Evolutionary conservation across 2,329 filamentous ascomycete species (phyloP).

Genomic region (Exserohilum rostratum): DNA sequence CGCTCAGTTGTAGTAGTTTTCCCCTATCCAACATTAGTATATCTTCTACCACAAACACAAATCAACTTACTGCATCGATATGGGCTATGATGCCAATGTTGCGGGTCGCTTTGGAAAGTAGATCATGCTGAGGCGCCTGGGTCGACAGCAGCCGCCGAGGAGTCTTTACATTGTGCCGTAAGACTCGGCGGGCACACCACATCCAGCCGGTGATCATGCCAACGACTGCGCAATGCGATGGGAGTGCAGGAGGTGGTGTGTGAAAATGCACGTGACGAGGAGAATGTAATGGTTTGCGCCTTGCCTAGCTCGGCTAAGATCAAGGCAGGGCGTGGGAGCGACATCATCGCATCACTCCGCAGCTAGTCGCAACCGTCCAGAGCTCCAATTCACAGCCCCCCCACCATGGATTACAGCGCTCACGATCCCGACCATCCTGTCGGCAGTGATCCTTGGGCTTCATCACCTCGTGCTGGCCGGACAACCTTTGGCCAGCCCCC

Average conservation of each 20-base stretch:
- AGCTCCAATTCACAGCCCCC: conserved; percentile 30
- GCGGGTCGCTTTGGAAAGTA: conserved; percentile 73
- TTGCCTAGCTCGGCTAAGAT: conserved; percentile 35
- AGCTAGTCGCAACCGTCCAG: conserved; percentile 25
- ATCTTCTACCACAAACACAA: no score
- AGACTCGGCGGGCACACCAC: conserved; percentile 42
- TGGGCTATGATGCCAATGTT: conserved; percentile 99
- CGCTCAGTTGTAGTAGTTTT: conserved; percentile 99
- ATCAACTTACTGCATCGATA: conserved; percentile 79
- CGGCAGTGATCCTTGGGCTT: conserved; percentile 68
- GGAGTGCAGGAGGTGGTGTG: conserved; percentile 10
- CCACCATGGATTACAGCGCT: conserved; percentile 69
- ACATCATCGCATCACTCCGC: conserved; percentile 27
- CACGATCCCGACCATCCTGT: conserved; percentile 64
- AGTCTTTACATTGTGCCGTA: conserved; percentile 39
- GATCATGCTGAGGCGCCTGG: conserved; percentile 24
- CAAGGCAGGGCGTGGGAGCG: conserved; percentile 13
- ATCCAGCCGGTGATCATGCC: conserved; percentile 46
- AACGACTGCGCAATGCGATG: conserved; percentile 21
- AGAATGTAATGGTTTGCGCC: conserved; percentile 30
- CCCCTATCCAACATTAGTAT: conserved; percentile 58
- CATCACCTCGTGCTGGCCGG: conserved; percentile 61
- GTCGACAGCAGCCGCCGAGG: conserved; percentile 40
- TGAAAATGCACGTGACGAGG: conserved; percentile 34
- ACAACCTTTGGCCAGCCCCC: conserved; percentile 55